Conservation (phyloP, 495 filamentous ascomycete species). For the Pyrenopolyporus hunteri region DNA sequence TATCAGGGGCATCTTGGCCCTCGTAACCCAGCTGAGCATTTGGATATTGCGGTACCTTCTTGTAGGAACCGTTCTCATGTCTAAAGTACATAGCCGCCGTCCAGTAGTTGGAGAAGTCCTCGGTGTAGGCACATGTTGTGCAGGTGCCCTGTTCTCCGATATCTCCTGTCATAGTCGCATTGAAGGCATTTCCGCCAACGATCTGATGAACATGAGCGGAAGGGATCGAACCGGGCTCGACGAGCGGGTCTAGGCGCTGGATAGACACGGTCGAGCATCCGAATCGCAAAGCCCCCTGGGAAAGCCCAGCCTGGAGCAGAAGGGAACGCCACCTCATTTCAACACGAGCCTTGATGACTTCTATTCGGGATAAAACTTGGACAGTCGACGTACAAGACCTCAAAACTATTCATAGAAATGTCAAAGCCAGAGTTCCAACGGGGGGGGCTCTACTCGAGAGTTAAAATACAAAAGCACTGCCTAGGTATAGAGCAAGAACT, state of each 20-base stretch:
- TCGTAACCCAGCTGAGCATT: conserved; percentile 48
- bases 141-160: conserved; percentile 51
- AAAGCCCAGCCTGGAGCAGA: conserved; percentile 13
- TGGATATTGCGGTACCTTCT: conserved; percentile 53
- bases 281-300: conserved; percentile 54
- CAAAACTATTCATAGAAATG: background rate
- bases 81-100: conserved; percentile 59
- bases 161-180: conserved; percentile 54
- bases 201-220: conserved; percentile 57
- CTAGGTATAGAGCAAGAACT: background rate
- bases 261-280: conserved; percentile 54
- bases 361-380: background rate
- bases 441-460: no score
- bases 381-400: background rate
- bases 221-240: conserved; percentile 52
- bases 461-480: no score
- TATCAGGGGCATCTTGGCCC: conserved; percentile 46
- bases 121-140: conserved; percentile 52
- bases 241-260: conserved; percentile 55
- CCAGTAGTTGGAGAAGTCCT: conserved; percentile 58
- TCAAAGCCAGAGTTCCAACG: background rate
- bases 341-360: background rate
- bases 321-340: conserved; percentile 22
- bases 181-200: conserved; percentile 57
- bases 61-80: conserved; percentile 58